Percentiles rank a stretch among this genome's conserved stretches.
Conservation (phyloP, 169 alveolate species). For the Plasmodium gonderi region DNA sequence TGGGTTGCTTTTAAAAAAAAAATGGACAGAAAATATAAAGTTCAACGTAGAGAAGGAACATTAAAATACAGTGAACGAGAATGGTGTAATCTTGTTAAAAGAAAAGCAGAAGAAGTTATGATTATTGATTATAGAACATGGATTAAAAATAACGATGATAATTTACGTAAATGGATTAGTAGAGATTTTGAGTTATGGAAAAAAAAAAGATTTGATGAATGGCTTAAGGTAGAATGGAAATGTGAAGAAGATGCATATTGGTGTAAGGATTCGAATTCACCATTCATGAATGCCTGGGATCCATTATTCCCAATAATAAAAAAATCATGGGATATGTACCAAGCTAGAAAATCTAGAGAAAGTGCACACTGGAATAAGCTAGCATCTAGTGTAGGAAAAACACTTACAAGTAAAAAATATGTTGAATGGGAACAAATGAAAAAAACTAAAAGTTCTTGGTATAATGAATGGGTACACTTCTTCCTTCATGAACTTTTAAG, state of each 20-base stretch:
- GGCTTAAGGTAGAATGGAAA: not conserved
- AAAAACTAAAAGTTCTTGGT: not conserved
- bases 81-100: not conserved
- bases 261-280: not conserved
- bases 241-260: not conserved
- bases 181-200: not conserved
- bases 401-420: not conserved
- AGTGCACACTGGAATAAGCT: not conserved
- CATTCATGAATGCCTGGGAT: not conserved
- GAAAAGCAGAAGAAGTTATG: not conserved
- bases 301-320: not conserved
- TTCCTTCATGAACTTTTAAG: not conserved
- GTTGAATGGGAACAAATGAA: not conserved
- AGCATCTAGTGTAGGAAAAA: not conserved
- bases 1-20: not conserved
- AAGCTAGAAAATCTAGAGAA: not conserved
- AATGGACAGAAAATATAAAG: not conserved
- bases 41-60: not conserved
- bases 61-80: not conserved
- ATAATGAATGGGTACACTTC: not conserved
- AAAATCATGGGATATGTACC: not conserved
- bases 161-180: not conserved
- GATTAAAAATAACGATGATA: not conserved
- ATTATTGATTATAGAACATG: not conserved
- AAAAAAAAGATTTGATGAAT: not conserved